Percentiles rank a stretch among this genome's conserved stretches.
These are phyloP conservation scores for Calonectria montana DNA, from an alignment of 2,329 filamentous ascomycete genomes.

Conservation along the genomic window DNA sequence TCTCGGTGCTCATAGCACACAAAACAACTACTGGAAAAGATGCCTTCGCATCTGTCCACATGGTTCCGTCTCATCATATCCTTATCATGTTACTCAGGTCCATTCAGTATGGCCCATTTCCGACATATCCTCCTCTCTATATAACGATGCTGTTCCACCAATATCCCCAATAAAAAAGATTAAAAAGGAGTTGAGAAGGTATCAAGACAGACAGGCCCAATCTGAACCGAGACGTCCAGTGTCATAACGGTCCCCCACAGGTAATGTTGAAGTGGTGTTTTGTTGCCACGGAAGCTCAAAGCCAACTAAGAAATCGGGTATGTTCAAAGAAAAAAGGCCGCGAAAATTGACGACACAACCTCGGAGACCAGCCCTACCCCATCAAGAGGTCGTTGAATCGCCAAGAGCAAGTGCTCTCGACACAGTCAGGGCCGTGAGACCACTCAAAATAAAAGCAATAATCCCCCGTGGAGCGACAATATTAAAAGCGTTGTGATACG, in stretches of 20 bases:
- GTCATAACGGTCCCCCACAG: conserved; percentile 37
- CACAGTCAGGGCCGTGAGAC: conserved; percentile 33
- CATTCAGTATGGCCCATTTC: conserved; percentile 29
- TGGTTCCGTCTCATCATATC: conserved; percentile 39
- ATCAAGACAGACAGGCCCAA: conserved; percentile 37
- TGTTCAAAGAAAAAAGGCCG: conserved; percentile 41
- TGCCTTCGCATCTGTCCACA: conserved; percentile 27
- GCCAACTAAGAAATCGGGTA: conserved; percentile 40
- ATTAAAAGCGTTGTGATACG: conserved; percentile 26
- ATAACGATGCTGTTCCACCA: conserved; percentile 33
- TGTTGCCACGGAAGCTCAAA: conserved; percentile 35
- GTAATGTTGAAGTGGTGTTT: conserved; percentile 43
- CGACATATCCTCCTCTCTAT: conserved; percentile 35
- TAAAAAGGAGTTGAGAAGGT: conserved; percentile 45
- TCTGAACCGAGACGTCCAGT: conserved; percentile 30
- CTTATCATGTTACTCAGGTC: conserved; percentile 24
- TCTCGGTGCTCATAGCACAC: conserved; percentile 35
- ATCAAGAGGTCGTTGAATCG: conserved; percentile 40
- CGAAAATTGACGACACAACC: conserved; percentile 41
- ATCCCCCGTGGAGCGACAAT: conserved; percentile 34
- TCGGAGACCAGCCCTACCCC: conserved; percentile 42
- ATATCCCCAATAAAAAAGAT: conserved; percentile 27
- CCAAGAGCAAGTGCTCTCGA: conserved; percentile 33
- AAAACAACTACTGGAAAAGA: conserved; percentile 26
- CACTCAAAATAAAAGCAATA: conserved; percentile 36